Percentiles rank a stretch among this genome's conserved stretches.
Conservation (phyloP, 805 yeast species). For the Lipomyces yamanashiensis region DNA sequence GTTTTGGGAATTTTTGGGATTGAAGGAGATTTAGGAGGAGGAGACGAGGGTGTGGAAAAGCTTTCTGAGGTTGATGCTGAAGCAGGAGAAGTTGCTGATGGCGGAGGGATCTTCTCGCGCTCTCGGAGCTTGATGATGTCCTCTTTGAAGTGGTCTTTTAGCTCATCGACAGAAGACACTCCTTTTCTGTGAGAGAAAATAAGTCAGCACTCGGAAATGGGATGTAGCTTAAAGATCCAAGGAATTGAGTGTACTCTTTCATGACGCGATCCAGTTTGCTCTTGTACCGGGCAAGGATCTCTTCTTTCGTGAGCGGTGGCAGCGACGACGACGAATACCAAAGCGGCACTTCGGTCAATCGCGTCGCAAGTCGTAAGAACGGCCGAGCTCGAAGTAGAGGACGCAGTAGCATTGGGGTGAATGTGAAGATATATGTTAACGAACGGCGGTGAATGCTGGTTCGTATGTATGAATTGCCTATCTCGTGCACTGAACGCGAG, state of each 20-base stretch:
- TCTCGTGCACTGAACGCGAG: background rate
- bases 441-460: too few relatives aligned
- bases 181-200: constrained; percentile 44
- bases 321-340: background rate
- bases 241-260: constrained; percentile 25
- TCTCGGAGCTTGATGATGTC: constrained; percentile 58
- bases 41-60: background rate
- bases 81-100: constrained; percentile 35
- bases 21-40: constrained; percentile 12
- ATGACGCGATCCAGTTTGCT: constrained; percentile 48
- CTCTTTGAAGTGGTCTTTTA: constrained; percentile 65
- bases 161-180: constrained; percentile 57
- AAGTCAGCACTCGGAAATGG: too few relatives aligned
- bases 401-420: too few relatives aligned
- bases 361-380: background rate
- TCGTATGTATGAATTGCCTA: too few relatives aligned
- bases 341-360: background rate
- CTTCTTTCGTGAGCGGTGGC: constrained; percentile 27
- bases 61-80: constrained; percentile 28
- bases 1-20: constrained; percentile 45
- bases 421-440: too few relatives aligned
- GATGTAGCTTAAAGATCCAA: background rate
- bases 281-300: constrained; percentile 49
- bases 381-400: background rate
- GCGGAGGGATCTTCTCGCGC: constrained; percentile 48